Evolutionary conservation across 345 rosid species (phyloP).

Genomic region (Linum trigynum): DNA sequence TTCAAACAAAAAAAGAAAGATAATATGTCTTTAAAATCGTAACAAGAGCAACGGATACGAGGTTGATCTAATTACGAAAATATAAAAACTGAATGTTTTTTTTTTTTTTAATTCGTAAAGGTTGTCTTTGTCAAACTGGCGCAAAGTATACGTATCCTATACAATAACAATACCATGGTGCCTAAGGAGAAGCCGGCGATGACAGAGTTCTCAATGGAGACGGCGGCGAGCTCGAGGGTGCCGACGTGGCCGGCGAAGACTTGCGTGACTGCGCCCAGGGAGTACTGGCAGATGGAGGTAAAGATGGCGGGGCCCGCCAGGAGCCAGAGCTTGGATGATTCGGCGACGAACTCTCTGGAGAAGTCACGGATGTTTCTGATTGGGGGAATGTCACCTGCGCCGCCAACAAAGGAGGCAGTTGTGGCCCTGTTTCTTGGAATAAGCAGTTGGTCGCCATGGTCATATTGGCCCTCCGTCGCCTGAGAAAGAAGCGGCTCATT

Average conservation of each 20-base stretch:
- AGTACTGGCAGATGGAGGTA: constrained; percentile 66
- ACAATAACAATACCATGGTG: constrained; percentile 5
- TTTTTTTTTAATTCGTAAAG: too few relatives aligned
- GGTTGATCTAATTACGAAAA: too few relatives aligned
- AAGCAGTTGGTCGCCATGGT: too few relatives aligned
- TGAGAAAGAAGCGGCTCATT: too few relatives aligned
- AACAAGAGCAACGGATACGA: too few relatives aligned
- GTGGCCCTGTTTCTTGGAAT: neutral
- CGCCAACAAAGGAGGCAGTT: constrained; percentile 30
- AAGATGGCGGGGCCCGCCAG: constrained; percentile 92
- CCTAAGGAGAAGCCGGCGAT: constrained; percentile 9
- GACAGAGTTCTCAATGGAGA: too few relatives aligned
- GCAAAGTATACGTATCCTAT: neutral
- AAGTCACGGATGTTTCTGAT: constrained; percentile 40
- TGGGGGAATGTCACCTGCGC: constrained; percentile 51
- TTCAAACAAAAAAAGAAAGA: too few relatives aligned
- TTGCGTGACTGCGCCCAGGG: constrained; percentile 82
- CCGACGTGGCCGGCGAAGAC: constrained; percentile 21
- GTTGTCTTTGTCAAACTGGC: too few relatives aligned
- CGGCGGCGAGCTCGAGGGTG: too few relatives aligned
- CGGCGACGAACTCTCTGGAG: constrained; percentile 39
- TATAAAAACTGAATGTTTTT: too few relatives aligned
- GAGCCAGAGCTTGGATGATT: constrained; percentile 68
- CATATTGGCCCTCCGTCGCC: too few relatives aligned
- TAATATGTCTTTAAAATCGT: too few relatives aligned